Evolutionary conservation across 306 rosid species (phyloP).

Genomic region (Ochetophila trinervis): DNA sequence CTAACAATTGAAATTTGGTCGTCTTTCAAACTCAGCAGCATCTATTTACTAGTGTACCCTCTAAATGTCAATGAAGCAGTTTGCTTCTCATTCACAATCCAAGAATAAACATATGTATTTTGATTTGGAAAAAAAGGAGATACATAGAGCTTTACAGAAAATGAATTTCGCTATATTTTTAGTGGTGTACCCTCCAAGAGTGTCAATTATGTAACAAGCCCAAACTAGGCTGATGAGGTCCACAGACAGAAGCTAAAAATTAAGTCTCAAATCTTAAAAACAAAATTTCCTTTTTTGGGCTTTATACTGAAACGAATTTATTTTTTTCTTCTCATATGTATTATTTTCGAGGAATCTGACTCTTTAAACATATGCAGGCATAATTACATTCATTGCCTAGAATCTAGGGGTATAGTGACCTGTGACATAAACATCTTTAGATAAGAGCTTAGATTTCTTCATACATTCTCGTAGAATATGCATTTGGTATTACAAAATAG

Average conservation of each 20-base stretch:
- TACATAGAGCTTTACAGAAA: no score
- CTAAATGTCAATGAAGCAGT: neutral
- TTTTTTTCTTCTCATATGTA: neutral
- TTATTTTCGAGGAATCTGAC: neutral
- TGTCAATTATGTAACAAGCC: no score
- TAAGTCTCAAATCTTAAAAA: no score
- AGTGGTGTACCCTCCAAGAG: no score
- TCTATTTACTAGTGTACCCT: neutral
- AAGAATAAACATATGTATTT: no score
- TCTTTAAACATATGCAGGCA: neutral
- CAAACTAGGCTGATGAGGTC: no score
- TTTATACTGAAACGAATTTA: no score
- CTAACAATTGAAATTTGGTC: neutral
- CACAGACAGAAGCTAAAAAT: no score
- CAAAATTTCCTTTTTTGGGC: no score
- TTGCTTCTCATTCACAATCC: neutral
- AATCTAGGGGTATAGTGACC: conserved; percentile 1
- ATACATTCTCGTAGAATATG: neutral
- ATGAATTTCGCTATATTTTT: no score
- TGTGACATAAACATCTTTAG: neutral
- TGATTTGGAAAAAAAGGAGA: no score
- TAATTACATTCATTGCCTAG: neutral
- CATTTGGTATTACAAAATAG: conserved; percentile 15
- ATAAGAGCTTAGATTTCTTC: conserved; percentile 8
- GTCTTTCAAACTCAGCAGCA: neutral